Percentiles rank a stretch among this genome's conserved stretches.
phyloP scores from a whole-genome alignment of 2,329 filamentous ascomycete genomes.

The Trichoderma sp. region DNA sequence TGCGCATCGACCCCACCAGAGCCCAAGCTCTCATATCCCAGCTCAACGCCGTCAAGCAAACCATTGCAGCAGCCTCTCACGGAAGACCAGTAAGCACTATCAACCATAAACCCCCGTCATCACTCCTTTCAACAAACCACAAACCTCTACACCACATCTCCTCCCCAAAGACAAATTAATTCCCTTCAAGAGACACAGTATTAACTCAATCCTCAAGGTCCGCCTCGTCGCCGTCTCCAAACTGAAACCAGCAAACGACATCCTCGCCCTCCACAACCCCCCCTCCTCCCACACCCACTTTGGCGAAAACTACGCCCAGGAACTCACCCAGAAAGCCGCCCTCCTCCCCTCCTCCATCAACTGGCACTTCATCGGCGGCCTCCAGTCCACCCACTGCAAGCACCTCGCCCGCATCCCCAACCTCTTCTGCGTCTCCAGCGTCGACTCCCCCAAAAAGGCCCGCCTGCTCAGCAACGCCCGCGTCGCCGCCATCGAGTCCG shows the following conservation, averaged over 20 bases:
- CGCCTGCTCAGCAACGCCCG: slow-evolving; percentile 77
- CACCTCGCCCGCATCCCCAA: slow-evolving; percentile 83
- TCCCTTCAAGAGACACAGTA: neutral
- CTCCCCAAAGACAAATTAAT: too few relatives aligned
- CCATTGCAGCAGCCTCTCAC: slow-evolving; percentile 56
- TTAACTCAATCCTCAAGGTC: slow-evolving; percentile 52
- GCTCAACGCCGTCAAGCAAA: slow-evolving; percentile 60
- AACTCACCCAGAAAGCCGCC: slow-evolving; percentile 81
- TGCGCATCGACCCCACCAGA: slow-evolving; percentile 65
- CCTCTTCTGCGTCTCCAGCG: slow-evolving; percentile 86
- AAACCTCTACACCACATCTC: too few relatives aligned
- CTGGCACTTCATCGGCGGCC: slow-evolving; percentile 96
- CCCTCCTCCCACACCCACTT: slow-evolving; percentile 71
- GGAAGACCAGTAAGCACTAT: slow-evolving; percentile 54
- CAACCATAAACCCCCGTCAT: too few relatives aligned
- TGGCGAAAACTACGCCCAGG: slow-evolving; percentile 94
- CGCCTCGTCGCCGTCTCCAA: slow-evolving; percentile 95
- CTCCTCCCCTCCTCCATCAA: slow-evolving; percentile 74
- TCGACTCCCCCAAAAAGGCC: slow-evolving; percentile 88
- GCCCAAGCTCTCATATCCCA: slow-evolving; percentile 65
- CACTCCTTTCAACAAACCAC: too few relatives aligned
- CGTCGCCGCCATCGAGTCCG: slow-evolving; percentile 60
- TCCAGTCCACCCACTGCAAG: slow-evolving; percentile 92
- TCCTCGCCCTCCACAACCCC: slow-evolving; percentile 75
- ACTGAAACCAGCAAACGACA: slow-evolving; percentile 88